Percentiles rank a stretch among this genome's conserved stretches.
Conservation (phyloP, 768 basidiomycete species). For the Ramaria sp. region DNA sequence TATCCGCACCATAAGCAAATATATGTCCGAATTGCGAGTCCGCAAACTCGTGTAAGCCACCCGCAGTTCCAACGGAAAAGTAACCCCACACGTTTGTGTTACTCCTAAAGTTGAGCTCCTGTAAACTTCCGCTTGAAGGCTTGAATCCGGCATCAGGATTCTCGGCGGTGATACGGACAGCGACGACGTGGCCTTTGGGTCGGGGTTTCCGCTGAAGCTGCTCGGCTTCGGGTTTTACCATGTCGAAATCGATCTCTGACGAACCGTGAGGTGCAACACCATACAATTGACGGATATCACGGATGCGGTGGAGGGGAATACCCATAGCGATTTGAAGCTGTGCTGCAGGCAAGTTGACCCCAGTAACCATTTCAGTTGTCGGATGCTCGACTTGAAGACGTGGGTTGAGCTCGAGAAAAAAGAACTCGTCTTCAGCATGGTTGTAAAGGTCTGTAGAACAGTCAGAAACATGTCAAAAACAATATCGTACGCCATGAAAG, state of each 20-base stretch:
- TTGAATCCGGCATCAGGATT: conserved; percentile 99
- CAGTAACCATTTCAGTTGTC: conserved; percentile 99
- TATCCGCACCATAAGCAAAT: conserved; percentile 96
- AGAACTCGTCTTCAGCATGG: conserved; percentile 86
- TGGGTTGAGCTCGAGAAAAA: conserved; percentile 97
- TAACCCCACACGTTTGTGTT: conserved; percentile 99
- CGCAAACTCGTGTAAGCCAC: conserved; percentile 97
- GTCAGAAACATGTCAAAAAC: conserved; percentile 5
- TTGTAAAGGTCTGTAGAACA: conserved; percentile 74
- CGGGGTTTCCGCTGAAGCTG: conserved; percentile 88
- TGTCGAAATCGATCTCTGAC: conserved; percentile 95
- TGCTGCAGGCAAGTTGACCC: conserved; percentile 94
- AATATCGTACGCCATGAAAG: conserved; percentile 2
- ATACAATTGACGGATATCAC: conserved; percentile 91
- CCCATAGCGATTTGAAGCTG: conserved; percentile 99
- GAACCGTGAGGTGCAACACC: conserved; percentile 84
- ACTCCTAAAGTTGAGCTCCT: conserved; percentile 98
- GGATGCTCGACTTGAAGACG: conserved; percentile 99
- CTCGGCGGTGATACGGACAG: conserved; percentile 98
- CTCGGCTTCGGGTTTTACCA: conserved; percentile 78
- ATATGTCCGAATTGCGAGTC: conserved; percentile 99
- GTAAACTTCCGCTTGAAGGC: conserved; percentile 91
- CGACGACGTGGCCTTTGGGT: conserved; percentile 97
- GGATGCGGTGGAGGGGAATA: conserved; percentile 88
- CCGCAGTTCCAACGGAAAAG: conserved; percentile 92